Percentiles rank a stretch among this genome's conserved stretches.
Conservation (phyloP, 345 rosid genomes). For the Eucalyptus leucophloia region DNA sequence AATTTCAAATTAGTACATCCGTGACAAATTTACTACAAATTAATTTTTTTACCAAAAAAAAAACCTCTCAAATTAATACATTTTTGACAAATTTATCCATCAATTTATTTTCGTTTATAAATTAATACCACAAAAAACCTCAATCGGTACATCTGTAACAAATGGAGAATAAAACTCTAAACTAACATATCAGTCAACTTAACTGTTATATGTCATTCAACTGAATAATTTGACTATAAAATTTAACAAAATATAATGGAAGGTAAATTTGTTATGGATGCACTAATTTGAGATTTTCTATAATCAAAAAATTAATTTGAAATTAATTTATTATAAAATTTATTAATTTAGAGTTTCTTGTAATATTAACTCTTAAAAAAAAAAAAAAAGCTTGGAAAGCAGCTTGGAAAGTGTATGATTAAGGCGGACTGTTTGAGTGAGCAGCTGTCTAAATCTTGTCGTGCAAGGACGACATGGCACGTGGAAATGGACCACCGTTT, state of each 20-base stretch:
- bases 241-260: too few relatives aligned
- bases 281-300: accelerated
- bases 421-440: background rate
- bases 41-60: too few relatives aligned
- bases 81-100: too few relatives aligned
- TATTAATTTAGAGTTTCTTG: too few relatives aligned
- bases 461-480: background rate
- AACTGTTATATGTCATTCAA: accelerated
- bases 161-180: too few relatives aligned
- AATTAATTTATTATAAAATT: too few relatives aligned
- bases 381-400: background rate
- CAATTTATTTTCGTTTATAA: background rate
- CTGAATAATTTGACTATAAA: accelerated
- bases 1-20: accelerated
- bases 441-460: background rate
- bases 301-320: background rate
- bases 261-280: accelerated
- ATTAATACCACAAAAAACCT: too few relatives aligned
- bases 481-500: background rate
- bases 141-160: accelerated
- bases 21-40: accelerated
- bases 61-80: accelerated
- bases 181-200: accelerated
- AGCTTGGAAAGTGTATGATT: background rate
- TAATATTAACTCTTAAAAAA: too few relatives aligned